Evolutionary conservation across 2,329 filamentous ascomycete species (phyloP).

Genomic region (Gnomoniopsis sp.): DNA sequence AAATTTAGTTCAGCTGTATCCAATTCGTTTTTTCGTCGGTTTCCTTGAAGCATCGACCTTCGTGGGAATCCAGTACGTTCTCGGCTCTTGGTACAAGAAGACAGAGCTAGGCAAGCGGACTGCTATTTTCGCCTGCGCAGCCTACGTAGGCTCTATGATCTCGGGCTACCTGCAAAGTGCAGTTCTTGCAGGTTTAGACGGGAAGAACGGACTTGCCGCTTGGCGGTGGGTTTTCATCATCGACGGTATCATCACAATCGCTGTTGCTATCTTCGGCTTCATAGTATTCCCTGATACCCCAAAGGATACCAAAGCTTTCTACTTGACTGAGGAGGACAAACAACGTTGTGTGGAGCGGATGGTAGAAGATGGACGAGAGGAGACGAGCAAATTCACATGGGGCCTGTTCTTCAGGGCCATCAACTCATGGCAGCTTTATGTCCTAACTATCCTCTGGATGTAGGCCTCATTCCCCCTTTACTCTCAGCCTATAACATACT

Average conservation of each 20-base stretch:
- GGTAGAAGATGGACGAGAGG: constrained; percentile 24
- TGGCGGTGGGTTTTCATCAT: constrained; percentile 51
- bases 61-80: constrained; percentile 45
- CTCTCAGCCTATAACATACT: background rate
- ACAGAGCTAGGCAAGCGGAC: constrained; percentile 59
- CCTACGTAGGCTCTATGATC: constrained; percentile 58
- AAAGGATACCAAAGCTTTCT: constrained; percentile 33
- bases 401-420: constrained; percentile 22
- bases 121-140: constrained; percentile 58
- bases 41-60: constrained; percentile 46
- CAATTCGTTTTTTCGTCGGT: constrained; percentile 42
- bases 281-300: constrained; percentile 46
- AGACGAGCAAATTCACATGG: constrained; percentile 23
- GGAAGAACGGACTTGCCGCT: constrained; percentile 40
- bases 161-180: constrained; percentile 53
- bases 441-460: constrained; percentile 27
- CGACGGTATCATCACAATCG: constrained; percentile 49
- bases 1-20: constrained; percentile 15
- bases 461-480: constrained; percentile 7
- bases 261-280: constrained; percentile 48
- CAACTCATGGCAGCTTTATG: constrained; percentile 26
- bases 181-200: constrained; percentile 34
- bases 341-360: constrained; percentile 37
- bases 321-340: constrained; percentile 30
- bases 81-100: constrained; percentile 57